Evolutionary conservation across 441 rosid species (phyloP), one percentile per base, ranked within the genome.

Genomic region (Populus hybrid): DNA sequence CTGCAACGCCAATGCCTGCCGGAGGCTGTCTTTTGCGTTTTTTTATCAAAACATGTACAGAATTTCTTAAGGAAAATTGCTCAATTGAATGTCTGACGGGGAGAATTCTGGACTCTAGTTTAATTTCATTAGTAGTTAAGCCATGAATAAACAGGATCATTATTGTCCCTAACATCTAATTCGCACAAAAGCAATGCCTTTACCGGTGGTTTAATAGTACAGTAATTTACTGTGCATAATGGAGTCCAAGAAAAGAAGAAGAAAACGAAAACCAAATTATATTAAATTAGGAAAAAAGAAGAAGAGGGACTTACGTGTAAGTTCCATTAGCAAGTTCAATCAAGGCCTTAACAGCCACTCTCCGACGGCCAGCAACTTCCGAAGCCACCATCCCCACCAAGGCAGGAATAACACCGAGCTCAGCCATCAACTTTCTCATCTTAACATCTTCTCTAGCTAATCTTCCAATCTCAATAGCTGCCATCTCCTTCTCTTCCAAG

Each of bases 281-380:
- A 74, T 2, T 3, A 35, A 64, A 64, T 32, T 24, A 7, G 70
- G 0, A 12, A 3, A 30, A 4, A 30, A 30, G 32, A 30, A 30
- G 9, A 67, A 24, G 2, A 6, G 12, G 68, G 69, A 88, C 95
- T 89, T 85, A 95, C 99, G 82, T 87, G 91, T 83, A 87, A 50
- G 89, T 87, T 81, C 98, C 97, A 75, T 85, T 80, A 38, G 99
- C 91, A 77, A 95, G 97, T 74, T 92, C 91, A 79, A 89, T 85
- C 91, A 95, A 89, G 73, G 96, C 97, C 80, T 67, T 84, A 24
- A 92, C 73, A 40, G 98, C 94, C 9, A 88, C 85, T 78, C 75
- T 80, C 65, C 84, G 90, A 71, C 88, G 91, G 21, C 79, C 72
- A 26, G 70, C 67, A 4, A 78, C 85, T 65, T 80, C 89, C 0